Conservation (phyloP, 257 asterid species). For the Lavandula angustifolia region DNA sequence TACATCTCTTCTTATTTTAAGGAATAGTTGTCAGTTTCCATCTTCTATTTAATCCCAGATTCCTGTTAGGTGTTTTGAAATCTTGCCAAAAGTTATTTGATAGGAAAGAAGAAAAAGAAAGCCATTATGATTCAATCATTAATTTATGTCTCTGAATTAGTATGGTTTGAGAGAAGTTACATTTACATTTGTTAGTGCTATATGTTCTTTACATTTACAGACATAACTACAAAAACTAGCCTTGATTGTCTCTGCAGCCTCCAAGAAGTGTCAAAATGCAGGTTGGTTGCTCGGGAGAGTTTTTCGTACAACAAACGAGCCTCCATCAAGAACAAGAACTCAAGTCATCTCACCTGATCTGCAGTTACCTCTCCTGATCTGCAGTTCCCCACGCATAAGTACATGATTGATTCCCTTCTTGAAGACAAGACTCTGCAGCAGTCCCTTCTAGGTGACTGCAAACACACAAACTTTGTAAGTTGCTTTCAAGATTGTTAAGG, state of each 20-base stretch:
- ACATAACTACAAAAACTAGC: constrained; percentile 29
- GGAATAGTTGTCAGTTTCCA: neutral
- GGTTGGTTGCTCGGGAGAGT: neutral
- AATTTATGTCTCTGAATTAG: too few relatives aligned
- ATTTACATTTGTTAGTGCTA: too few relatives aligned
- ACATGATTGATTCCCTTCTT: constrained; percentile 48
- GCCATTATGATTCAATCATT: too few relatives aligned
- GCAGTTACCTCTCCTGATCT: constrained; percentile 74
- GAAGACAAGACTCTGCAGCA: constrained; percentile 83
- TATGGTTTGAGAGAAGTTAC: too few relatives aligned
- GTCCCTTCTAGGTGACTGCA: constrained; percentile 84
- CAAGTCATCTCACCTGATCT: constrained; percentile 61
- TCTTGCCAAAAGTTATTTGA: too few relatives aligned
- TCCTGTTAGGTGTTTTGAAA: too few relatives aligned
- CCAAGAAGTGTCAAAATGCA: neutral
- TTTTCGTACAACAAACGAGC: constrained; percentile 1
- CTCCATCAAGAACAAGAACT: constrained; percentile 35
- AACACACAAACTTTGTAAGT: constrained; percentile 2
- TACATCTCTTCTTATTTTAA: too few relatives aligned
- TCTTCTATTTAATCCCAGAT: too few relatives aligned
- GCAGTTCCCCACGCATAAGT: constrained; percentile 79
- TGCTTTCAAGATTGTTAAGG: neutral
- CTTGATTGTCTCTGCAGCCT: constrained; percentile 21
- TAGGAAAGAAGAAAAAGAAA: too few relatives aligned
- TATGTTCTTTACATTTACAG: constrained; percentile 37